phyloP scores from a whole-genome alignment of 2,329 filamentous ascomycete genomes.

The Pseudocercospora crystallina region DNA sequence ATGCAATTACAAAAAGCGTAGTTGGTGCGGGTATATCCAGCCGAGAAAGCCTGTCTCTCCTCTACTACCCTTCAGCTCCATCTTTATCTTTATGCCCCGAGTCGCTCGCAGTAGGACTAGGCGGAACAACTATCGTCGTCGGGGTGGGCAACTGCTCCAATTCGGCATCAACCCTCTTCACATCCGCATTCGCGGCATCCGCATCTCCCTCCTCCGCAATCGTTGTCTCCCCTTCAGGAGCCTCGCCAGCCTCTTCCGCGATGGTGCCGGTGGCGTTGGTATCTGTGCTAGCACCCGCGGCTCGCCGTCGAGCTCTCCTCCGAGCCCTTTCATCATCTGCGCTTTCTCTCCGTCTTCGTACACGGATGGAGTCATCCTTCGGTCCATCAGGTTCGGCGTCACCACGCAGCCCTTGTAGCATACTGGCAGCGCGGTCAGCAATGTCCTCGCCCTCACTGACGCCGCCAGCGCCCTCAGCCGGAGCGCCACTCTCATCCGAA shows the following conservation, averaged over 20 bases:
- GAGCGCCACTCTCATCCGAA: slow-evolving; percentile 16
- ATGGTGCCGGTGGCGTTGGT: slow-evolving; percentile 38
- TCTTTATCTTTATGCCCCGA: slow-evolving; percentile 6
- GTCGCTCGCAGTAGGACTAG: slow-evolving; percentile 11
- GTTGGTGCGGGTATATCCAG: background rate
- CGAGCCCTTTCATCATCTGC: slow-evolving; percentile 75
- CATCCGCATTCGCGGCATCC: background rate
- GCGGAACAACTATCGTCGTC: slow-evolving; percentile 14
- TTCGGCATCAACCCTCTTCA: slow-evolving; percentile 3
- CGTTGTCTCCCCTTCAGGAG: slow-evolving; percentile 2
- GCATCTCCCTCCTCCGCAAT: slow-evolving; percentile 5
- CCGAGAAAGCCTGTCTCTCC: background rate
- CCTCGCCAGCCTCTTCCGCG: slow-evolving; percentile 25
- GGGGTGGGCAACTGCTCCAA: slow-evolving; percentile 1
- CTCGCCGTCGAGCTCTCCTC: slow-evolving; percentile 57
- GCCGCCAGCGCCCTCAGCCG: slow-evolving; percentile 34
- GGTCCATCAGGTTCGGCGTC: slow-evolving; percentile 46
- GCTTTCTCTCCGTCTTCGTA: slow-evolving; percentile 68
- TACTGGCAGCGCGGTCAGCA: slow-evolving; percentile 76
- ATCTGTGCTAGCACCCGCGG: slow-evolving; percentile 34
- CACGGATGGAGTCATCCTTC: slow-evolving; percentile 42
- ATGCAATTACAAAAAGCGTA: slow-evolving; percentile 2
- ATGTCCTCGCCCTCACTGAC: slow-evolving; percentile 65
- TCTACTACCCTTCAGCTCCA: slow-evolving; percentile 6
- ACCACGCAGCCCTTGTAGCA: slow-evolving; percentile 79